Conservation (phyloP, 305 asterid genomes). For the Euphrasia arctica region DNA sequence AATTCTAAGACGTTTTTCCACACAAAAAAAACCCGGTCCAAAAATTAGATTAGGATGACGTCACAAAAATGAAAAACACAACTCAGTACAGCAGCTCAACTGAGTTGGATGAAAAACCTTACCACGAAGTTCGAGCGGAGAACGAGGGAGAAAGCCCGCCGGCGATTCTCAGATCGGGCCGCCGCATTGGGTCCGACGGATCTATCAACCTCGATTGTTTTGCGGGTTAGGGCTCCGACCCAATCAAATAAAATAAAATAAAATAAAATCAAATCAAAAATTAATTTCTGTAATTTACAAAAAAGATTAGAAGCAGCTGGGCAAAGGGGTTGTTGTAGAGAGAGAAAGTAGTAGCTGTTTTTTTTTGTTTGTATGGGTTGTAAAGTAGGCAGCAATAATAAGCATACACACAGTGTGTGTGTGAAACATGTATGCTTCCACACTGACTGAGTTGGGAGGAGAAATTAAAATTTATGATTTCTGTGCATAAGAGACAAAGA, state of each 20-base stretch:
- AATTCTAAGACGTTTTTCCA: background rate
- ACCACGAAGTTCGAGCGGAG: constrained; percentile 1
- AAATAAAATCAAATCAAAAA: no score
- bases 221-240: no score
- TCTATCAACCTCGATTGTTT: no score
- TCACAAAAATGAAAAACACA: background rate
- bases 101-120: no score
- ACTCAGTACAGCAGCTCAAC: constrained; percentile 9
- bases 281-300: no score
- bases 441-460: constrained; percentile 2
- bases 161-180: no score
- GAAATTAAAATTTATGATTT: constrained; percentile 3
- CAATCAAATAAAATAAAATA: no score
- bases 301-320: no score
- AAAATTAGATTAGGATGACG: background rate
- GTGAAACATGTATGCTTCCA: background rate
- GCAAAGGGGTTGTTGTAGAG: constrained; percentile 4
- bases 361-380: constrained; percentile 27
- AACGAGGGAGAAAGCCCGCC: constrained; percentile 5
- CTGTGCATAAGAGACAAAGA: constrained; percentile 6
- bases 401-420: background rate
- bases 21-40: background rate
- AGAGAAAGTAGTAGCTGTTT: constrained; percentile 17
- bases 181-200: no score
- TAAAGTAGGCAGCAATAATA: constrained; percentile 27